Evolutionary conservation across 306 rosid species (phyloP), one percentile per base, ranked within the genome.

Genomic region (Prunus campanulata): DNA sequence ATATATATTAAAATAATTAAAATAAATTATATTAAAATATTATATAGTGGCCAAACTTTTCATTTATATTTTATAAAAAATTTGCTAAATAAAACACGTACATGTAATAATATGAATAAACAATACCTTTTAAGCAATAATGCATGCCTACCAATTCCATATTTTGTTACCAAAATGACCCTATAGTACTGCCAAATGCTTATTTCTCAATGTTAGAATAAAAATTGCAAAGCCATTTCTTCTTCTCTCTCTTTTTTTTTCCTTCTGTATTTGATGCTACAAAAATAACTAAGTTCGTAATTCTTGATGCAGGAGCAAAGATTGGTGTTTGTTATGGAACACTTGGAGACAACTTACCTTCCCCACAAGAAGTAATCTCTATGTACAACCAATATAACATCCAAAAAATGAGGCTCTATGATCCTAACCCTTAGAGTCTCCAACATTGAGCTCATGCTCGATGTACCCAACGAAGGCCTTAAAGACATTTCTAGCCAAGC

Each of bases 251-350:
- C 35, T 32, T 4, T 32, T 0, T 5, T 32, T 5, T 32, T 5
- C 2, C 0, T 39, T 25, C 3, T 30, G 3, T 4, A 6, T 39
- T 39, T 39, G 2, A 6, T 39, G 44, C 44, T 39, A 54, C 29
- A 27, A 27, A 27, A 27, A 27, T 27, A 27, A 27, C 29, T 25
- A 25, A 25, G 27, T 25, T 25, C 27, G 2, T 25, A 19, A 54
- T 16, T 16, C 70, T 1, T 11, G 22, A 39, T 70, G 76, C 72
- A 80, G 87, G n/a, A 27, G 91, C 93, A 25, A 80, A 87, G 70
- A 78, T 77, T 30, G 91, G 87, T 14, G 90, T 90, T 63, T 85
- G 90, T 32, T 90, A 87, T 69, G 91, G 93, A 66, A 77, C 63
- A 50, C 35, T 73, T 3, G 87, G 86, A 12, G 35, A 83, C 39